Percentiles rank a stretch among this genome's conserved stretches.
These are phyloP conservation scores for Yarrowia galli DNA, from an alignment of 1,139 yeast species.

Conservation along the genomic window DNA sequence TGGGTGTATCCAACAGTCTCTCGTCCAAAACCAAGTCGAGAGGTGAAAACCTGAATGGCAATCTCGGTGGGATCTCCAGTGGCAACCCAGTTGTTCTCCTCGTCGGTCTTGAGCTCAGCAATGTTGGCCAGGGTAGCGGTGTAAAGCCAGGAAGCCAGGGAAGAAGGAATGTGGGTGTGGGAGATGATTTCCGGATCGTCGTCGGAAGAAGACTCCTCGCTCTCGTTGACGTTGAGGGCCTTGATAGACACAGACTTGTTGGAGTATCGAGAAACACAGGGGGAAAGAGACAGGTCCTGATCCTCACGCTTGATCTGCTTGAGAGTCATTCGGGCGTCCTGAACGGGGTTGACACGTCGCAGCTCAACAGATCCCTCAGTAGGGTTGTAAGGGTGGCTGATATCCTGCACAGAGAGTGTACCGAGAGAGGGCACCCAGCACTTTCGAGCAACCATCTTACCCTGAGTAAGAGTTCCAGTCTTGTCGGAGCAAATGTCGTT, in stretches of 20 bases:
- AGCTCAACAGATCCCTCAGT: conserved; percentile 64
- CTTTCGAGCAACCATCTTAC: conserved; percentile 75
- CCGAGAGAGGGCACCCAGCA: conserved; percentile 84
- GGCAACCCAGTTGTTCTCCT: conserved; percentile 68
- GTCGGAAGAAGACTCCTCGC: conserved; percentile 42
- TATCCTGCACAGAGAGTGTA: conserved; percentile 63
- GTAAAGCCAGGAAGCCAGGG: conserved; percentile 55
- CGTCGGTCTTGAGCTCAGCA: conserved; percentile 61
- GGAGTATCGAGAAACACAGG: conserved; percentile 34
- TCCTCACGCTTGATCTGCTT: conserved; percentile 6
- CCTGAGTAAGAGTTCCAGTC: conserved; percentile 83
- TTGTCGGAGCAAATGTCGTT: conserved; percentile 85
- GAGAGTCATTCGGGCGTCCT: conserved; percentile 33
- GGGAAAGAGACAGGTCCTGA: conserved; percentile 31
- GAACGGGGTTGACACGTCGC: conserved; percentile 49
- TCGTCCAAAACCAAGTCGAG: conserved; percentile 55
- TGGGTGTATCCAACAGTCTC: conserved; percentile 48
- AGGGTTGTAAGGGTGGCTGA: conserved; percentile 78
- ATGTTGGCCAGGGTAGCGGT: conserved; percentile 77
- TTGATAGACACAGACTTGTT: conserved; percentile 6
- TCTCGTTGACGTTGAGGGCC: conserved; percentile 41
- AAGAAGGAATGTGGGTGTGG: not conserved
- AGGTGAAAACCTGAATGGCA: conserved; percentile 76
- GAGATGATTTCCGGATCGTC: conserved; percentile 22
- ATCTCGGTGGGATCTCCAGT: conserved; percentile 88